phyloP scores from a whole-genome alignment of 2,329 filamentous ascomycete genomes.

The Fusarium burgessii region DNA sequence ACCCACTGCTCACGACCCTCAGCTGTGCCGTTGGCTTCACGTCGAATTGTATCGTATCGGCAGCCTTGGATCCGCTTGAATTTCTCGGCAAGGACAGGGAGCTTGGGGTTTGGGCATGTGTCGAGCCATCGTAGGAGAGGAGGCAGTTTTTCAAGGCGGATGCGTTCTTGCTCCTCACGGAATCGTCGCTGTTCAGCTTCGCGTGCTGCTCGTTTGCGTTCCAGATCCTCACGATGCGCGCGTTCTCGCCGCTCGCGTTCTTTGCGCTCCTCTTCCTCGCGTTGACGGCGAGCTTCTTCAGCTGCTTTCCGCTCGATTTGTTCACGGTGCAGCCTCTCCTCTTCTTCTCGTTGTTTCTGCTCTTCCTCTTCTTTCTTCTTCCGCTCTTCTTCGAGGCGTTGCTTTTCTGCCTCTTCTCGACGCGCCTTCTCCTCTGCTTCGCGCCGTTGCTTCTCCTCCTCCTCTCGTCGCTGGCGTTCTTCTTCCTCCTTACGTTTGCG shows the following conservation, averaged over 20 bases:
- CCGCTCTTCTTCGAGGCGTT: conserved; percentile 55
- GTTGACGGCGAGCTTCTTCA: conserved; percentile 62
- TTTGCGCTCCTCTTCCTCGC: conserved; percentile 64
- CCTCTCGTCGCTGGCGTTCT: conserved; percentile 51
- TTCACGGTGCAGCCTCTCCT: conserved; percentile 59
- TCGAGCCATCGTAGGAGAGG: conserved; percentile 72
- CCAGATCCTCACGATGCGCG: conserved; percentile 58
- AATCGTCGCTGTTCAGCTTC: conserved; percentile 65
- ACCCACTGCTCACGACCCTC: conserved; percentile 75
- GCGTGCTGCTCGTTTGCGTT: conserved; percentile 61
- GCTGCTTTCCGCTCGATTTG: conserved; percentile 62
- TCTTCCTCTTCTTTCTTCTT: conserved; percentile 55
- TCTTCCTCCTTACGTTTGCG: conserved; percentile 55
- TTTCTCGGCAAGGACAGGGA: conserved; percentile 61
- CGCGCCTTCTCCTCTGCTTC: conserved; percentile 53
- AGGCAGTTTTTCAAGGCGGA: conserved; percentile 68
- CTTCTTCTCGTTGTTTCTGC: conserved; percentile 57
- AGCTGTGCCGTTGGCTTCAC: conserved; percentile 62
- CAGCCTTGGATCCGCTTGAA: conserved; percentile 70
- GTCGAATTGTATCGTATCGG: conserved; percentile 72
- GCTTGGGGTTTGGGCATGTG: conserved; percentile 63
- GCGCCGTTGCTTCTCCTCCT: conserved; percentile 53
- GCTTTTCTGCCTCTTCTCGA: conserved; percentile 55
- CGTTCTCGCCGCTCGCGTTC: conserved; percentile 62
- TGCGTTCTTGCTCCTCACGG: conserved; percentile 66